Evolutionary conservation across 176 grass and related monocot genomes (phyloP), one percentile per base, ranked within the genome.

Genomic region (Hsuehochloa calcarea): DNA sequence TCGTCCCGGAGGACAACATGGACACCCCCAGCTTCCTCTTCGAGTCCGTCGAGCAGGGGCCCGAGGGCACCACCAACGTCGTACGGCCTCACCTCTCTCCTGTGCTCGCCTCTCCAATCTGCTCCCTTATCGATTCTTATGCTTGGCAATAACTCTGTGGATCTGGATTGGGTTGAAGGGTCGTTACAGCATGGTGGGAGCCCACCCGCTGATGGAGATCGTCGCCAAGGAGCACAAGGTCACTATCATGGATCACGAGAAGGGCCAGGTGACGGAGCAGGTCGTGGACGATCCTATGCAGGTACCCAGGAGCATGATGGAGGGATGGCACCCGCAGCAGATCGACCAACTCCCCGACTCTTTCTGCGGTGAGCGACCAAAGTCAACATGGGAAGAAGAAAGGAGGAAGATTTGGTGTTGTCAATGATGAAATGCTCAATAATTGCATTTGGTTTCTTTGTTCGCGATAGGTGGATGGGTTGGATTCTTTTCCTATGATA

Each of bases 401-500:
- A 20, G 25, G n/a, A 54, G 22, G 35, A 65, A 62, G 10, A 39
- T 72, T 60, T 67, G 19, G 25, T 74, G 38, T 79, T 61, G 19
- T 3, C 5, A 22, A 56, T 65, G 59, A 72, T 58, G 65, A 82
- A 82, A 73, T 78, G 65, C 26, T 62, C 40, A 76, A 69, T 68
- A 6, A 27, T 62, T 34, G 27, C 44, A 17, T 62, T 49, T 77
- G 34, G 3, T 67, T 40, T 39, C 9, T 59, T 87, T 73, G 14
- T 71, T 65, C 60, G 38, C 82, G 26, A 52, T 64, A 97, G 94
- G 91, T 80, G 94, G 94, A 82, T 97, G 94, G 94, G 89, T 93
- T 34, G 94, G 94, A 1, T 97, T 91, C 85, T 97, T 97, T 80
- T 97, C 94, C 19, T 97, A 93, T 83, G 94, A 97, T 41, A 97